phyloP scores from a whole-genome alignment of 768 basidiomycete genomes.

The Dendrothele bispora region DNA sequence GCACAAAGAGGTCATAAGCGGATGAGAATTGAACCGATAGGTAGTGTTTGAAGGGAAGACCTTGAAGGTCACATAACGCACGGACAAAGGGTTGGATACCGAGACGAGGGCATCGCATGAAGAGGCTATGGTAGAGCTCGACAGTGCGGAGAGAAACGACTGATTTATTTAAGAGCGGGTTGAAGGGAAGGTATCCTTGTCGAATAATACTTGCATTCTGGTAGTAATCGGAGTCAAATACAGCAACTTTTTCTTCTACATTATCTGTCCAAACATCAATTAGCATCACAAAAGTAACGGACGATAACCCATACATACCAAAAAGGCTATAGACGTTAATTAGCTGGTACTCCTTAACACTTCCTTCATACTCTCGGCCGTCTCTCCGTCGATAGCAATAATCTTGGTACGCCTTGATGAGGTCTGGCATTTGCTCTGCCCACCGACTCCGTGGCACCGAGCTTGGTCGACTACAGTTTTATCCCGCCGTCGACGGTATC shows the following conservation, averaged over 20 bases:
- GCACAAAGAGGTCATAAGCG: constrained; percentile 24
- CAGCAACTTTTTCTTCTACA: neutral
- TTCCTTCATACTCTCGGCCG: neutral
- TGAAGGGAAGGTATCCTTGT: constrained; percentile 23
- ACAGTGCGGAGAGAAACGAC: constrained; percentile 20
- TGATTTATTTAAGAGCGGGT: constrained; percentile 17
- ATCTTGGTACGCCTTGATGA: neutral
- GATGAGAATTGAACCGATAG: constrained; percentile 22
- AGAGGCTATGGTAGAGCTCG: constrained; percentile 18
- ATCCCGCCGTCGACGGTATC: neutral
- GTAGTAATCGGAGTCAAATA: neutral
- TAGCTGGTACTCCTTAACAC: neutral
- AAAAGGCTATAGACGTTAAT: constrained; percentile 6
- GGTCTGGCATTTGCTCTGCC: neutral
- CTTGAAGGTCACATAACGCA: constrained; percentile 27
- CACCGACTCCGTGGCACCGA: too few species aligned
- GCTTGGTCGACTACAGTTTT: neutral
- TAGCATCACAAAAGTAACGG: neutral
- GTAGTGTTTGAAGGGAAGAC: constrained; percentile 14
- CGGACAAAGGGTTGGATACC: constrained; percentile 27
- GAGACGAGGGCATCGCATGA: constrained; percentile 24
- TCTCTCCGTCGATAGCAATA: constrained; percentile 3
- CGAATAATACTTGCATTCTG: constrained; percentile 16
- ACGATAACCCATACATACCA: neutral
- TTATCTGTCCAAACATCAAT: neutral